Evolutionary conservation across 192 early-diverging fungal species (phyloP), one percentile per base, ranked within the genome.

Genomic region (Phycomyces nitens): DNA sequence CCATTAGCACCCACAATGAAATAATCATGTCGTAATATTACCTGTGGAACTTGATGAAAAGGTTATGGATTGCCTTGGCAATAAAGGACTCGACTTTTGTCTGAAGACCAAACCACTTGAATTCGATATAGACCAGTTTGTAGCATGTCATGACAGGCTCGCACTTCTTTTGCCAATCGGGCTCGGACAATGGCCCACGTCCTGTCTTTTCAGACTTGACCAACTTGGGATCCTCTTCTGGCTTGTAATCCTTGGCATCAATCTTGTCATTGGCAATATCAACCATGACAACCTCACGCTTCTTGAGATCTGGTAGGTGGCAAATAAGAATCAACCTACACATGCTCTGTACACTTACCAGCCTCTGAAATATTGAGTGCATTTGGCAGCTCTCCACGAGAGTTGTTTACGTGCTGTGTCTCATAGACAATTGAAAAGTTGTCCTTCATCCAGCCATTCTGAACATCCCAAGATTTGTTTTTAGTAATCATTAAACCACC

Each of bases 111-210:
- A 84, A 89, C 84, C 85, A 89, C 52, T 81, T 85, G 70, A 92
- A 92, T 65, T 92, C 90, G 16, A 85, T 86, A 11, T 84, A 88
- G 2, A 90, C 83, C 34, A 92, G 66, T 67, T 92, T 92, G 73
- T 92, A 92, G 73, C 90, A 92, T 3, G 88, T 90, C 90, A 92
- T 92, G 14, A 85, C 80, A 15, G 90, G 90, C 21, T 84, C 82
- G 52, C 80, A 85, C 1, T 73, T 84, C 63, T 86, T 68, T 26
- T 66, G 76, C 89, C 89, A 91, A 20, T 80, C 68, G 14, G 66
- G 70, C 26, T 66, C 76, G 8, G 58, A 74, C 39, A 91, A 68
- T 47, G 88, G 89, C 20, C 89, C 89, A 64, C 89, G 85, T 4
- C 80, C 79, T 0, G 89, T 84, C 77, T 88, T 88, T 24, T 77